A percentile compares a stretch with the other conserved stretches of the same genome.
These are phyloP conservation scores for Alternaria ventricosa DNA, from an alignment of 2,329 filamentous ascomycete genomes.

Conservation along the genomic window DNA sequence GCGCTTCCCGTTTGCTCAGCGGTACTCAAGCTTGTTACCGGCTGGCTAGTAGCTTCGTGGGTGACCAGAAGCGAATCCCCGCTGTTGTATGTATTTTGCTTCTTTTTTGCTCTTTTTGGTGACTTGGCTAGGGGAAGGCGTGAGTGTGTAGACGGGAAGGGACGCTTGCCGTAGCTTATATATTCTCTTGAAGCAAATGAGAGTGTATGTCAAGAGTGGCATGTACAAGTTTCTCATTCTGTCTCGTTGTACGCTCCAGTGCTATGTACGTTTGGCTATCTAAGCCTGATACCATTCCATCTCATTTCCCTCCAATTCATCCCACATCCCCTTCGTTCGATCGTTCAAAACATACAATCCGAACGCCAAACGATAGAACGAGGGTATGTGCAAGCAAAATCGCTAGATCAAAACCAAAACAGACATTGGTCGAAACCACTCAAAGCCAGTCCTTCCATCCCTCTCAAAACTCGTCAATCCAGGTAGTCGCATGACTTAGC, in stretches of 20 bases:
- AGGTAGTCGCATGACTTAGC: conserved; percentile 36
- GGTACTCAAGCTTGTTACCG: too few species aligned
- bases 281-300: not conserved
- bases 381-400: conserved; percentile 7
- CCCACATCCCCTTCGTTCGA: not conserved
- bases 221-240: not conserved
- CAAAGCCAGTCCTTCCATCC: too few species aligned
- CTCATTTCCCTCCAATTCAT: not conserved
- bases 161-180: not conserved
- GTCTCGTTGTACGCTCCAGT: not conserved
- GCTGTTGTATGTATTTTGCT: too few species aligned
- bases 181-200: not conserved
- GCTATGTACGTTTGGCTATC: not conserved
- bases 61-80: too few species aligned
- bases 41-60: too few species aligned
- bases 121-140: too few species aligned
- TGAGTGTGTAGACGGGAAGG: too few species aligned
- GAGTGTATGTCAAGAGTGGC: not conserved
- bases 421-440: not conserved
- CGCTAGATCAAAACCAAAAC: not conserved
- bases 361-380: not conserved
- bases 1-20: too few species aligned
- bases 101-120: too few species aligned
- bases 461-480: not conserved
- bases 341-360: not conserved